These are phyloP conservation scores for Ophiosphaerella herpotricha DNA, from an alignment of 2,329 filamentous ascomycete species.

Conservation along the genomic window DNA sequence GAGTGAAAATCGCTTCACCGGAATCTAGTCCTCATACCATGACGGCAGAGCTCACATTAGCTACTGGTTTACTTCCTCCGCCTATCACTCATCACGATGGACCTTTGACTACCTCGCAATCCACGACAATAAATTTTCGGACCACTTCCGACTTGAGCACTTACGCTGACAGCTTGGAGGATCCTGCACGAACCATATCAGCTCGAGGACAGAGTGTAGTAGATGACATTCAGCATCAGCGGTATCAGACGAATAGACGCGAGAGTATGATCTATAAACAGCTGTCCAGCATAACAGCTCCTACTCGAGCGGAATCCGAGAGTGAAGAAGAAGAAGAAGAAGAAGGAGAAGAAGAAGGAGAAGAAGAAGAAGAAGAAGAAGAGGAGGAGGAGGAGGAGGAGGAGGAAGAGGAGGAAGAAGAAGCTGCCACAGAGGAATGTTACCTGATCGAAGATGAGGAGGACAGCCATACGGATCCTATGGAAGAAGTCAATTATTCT, in stretches of 20 bases:
- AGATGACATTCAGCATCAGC: background rate
- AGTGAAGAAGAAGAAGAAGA: conserved; percentile 4
- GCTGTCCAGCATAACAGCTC: conserved; percentile 15
- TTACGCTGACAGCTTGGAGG: background rate
- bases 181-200: too few species aligned
- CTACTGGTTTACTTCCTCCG: background rate
- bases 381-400: too few species aligned
- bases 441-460: background rate
- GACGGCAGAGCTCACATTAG: background rate
- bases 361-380: too few species aligned
- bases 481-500: background rate
- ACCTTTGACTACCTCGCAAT: background rate
- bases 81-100: background rate
- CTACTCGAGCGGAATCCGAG: conserved; percentile 1
- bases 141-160: background rate
- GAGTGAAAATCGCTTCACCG: background rate
- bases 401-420: conserved; percentile 9
- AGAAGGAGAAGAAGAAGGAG: too few species aligned
- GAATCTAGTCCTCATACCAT: background rate
- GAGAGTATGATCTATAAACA: conserved; percentile 5
- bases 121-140: background rate
- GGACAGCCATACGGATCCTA: background rate
- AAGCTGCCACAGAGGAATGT: background rate
- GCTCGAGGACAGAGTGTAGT: too few species aligned
- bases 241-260: too few species aligned